Evolutionary conservation across 2,329 filamentous ascomycete genomes (phyloP).

Genomic region (Fusarium tricinctum): DNA sequence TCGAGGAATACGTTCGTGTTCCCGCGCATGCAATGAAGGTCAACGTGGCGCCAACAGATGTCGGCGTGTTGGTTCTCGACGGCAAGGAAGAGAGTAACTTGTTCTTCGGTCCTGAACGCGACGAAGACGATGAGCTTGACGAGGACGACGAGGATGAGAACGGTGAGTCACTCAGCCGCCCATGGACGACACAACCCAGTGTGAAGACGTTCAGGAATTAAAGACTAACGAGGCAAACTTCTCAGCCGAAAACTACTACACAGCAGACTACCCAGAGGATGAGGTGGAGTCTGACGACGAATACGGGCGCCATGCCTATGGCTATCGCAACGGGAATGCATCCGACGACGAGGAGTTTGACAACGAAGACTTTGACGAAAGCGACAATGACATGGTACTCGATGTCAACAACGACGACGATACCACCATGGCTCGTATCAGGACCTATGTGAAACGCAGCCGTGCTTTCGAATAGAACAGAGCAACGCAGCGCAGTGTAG

Average conservation of each 20-base stretch:
- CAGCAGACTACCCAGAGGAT: slow-evolving; percentile 84
- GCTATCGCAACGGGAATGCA: slow-evolving; percentile 66
- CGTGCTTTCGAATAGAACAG: slow-evolving; percentile 47
- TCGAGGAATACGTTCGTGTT: slow-evolving; percentile 75
- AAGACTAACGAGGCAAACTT: slow-evolving; percentile 34
- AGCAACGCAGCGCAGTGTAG: not conserved
- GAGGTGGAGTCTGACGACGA: slow-evolving; percentile 77
- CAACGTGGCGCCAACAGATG: slow-evolving; percentile 63
- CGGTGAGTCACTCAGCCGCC: slow-evolving; percentile 58
- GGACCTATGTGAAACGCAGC: slow-evolving; percentile 55
- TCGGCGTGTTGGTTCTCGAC: slow-evolving; percentile 70
- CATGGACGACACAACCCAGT: slow-evolving; percentile 7
- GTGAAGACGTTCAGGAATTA: slow-evolving; percentile 1
- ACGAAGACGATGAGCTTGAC: slow-evolving; percentile 71
- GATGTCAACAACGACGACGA: slow-evolving; percentile 56
- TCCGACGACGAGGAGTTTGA: slow-evolving; percentile 70
- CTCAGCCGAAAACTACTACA: slow-evolving; percentile 81
- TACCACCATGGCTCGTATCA: slow-evolving; percentile 57
- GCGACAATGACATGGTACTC: slow-evolving; percentile 57
- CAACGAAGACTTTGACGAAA: slow-evolving; percentile 55
- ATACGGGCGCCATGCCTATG: slow-evolving; percentile 67
- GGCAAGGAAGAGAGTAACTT: slow-evolving; percentile 70
- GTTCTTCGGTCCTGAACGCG: slow-evolving; percentile 71
- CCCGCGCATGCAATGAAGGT: slow-evolving; percentile 65
- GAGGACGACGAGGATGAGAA: slow-evolving; percentile 77